Conservation (phyloP, 768 basidiomycete genomes). For the Nidularia sp. region DNA sequence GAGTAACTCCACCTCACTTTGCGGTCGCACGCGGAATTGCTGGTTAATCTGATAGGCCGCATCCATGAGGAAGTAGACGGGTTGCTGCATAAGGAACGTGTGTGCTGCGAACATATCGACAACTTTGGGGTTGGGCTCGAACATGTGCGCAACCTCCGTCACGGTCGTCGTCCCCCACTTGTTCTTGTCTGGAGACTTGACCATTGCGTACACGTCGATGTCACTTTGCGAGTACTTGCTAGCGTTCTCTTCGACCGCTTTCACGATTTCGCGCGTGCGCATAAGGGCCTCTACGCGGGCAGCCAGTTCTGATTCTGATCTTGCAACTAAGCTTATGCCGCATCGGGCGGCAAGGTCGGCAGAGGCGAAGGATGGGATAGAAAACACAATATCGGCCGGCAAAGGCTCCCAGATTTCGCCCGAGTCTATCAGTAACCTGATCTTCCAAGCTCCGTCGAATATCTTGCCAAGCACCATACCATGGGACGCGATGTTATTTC, state of each 20-base stretch:
- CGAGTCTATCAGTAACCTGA: constrained; percentile 27
- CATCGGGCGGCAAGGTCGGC: constrained; percentile 43
- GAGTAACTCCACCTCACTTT: constrained; percentile 48
- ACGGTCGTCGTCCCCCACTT: constrained; percentile 57
- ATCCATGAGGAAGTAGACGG: constrained; percentile 50
- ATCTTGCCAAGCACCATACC: constrained; percentile 31
- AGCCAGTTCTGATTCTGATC: constrained; percentile 30
- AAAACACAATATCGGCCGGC: constrained; percentile 53
- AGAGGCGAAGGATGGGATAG: constrained; percentile 53
- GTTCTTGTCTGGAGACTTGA: constrained; percentile 40
- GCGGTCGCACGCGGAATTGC: constrained; percentile 62
- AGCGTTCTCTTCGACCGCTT: constrained; percentile 37
- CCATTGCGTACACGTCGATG: constrained; percentile 37
- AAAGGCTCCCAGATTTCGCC: constrained; percentile 53
- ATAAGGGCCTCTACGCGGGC: constrained; percentile 67
- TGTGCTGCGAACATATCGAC: constrained; percentile 49
- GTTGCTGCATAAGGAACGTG: constrained; percentile 55
- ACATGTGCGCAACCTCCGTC: constrained; percentile 42
- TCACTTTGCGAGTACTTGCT: constrained; percentile 18
- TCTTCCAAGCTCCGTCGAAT: constrained; percentile 11
- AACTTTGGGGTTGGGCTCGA: constrained; percentile 29
- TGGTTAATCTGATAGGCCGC: constrained; percentile 42
- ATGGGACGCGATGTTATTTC: constrained; percentile 24
- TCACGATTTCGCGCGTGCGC: constrained; percentile 50
- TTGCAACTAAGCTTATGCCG: constrained; percentile 26